phyloP scores from a whole-genome alignment of 2,329 filamentous ascomycete species.

The Claviceps lovelessii region DNA sequence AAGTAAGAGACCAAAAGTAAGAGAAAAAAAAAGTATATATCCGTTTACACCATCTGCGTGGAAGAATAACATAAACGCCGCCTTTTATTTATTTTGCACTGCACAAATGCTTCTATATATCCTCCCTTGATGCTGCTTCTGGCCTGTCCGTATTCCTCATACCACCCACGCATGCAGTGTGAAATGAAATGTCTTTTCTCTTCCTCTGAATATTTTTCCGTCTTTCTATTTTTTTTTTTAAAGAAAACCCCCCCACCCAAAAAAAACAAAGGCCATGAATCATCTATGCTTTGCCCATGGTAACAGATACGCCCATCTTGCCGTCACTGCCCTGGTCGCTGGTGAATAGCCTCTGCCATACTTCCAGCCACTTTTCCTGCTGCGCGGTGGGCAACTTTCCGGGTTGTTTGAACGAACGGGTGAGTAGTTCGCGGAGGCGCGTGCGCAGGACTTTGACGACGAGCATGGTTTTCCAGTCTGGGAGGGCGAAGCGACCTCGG shows the following conservation, averaged over 20 bases:
- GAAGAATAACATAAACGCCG: too few species aligned
- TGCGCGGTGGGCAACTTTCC: constrained; percentile 48
- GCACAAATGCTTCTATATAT: too few species aligned
- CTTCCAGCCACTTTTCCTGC: constrained; percentile 59
- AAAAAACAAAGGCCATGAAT: neutral
- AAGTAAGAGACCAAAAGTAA: neutral
- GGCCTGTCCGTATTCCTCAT: neutral
- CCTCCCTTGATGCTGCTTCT: too few species aligned
- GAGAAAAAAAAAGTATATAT: neutral
- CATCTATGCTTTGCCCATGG: constrained; percentile 16
- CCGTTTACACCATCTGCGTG: too few species aligned
- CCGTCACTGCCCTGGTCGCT: constrained; percentile 29
- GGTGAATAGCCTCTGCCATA: constrained; percentile 58
- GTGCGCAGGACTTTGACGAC: constrained; percentile 70
- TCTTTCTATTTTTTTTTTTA: neutral
- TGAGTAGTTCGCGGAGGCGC: constrained; percentile 61
- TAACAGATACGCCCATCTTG: constrained; percentile 12
- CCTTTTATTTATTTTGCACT: too few species aligned
- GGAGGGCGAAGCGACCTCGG: constrained; percentile 65
- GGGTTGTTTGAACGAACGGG: constrained; percentile 53
- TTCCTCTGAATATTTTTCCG: too few species aligned
- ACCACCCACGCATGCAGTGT: neutral
- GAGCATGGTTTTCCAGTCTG: constrained; percentile 81
- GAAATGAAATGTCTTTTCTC: too few species aligned
- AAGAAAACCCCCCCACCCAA: too few species aligned